Percentiles rank a stretch among this genome's conserved stretches.
These are phyloP conservation scores for Castanea sativa DNA, from an alignment of 306 rosid genomes.

Conservation along the genomic window DNA sequence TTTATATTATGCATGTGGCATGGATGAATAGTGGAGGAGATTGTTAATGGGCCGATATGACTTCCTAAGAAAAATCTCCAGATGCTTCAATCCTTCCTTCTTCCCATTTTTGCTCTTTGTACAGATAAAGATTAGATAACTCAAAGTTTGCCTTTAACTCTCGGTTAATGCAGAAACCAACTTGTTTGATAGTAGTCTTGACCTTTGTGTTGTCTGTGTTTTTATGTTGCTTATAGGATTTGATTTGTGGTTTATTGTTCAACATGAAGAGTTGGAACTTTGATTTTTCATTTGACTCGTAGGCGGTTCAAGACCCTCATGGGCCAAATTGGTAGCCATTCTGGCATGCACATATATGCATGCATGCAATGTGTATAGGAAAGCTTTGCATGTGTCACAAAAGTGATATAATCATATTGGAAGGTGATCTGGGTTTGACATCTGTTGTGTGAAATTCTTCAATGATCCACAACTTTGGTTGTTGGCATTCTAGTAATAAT, in stretches of 20 bases:
- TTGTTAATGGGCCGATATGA: conserved; percentile 35
- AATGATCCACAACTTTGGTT: background rate
- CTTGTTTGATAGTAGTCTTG: background rate
- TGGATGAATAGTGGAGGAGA: conserved; percentile 44
- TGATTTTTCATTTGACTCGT: background rate
- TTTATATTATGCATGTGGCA: conserved; percentile 52
- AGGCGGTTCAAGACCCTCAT: background rate
- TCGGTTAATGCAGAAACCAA: conserved; percentile 1
- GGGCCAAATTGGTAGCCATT: background rate
- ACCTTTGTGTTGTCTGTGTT: background rate
- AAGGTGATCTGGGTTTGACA: background rate
- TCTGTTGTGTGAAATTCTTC: background rate
- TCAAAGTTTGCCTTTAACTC: conserved; percentile 16
- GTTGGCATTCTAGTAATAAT: background rate
- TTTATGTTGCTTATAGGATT: background rate
- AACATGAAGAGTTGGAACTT: background rate
- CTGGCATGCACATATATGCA: background rate
- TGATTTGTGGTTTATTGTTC: background rate
- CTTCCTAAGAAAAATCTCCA: conserved; percentile 42
- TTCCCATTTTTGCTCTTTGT: conserved; percentile 54
- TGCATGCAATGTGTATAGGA: background rate
- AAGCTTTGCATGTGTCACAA: background rate
- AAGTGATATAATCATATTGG: background rate
- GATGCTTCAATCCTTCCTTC: conserved; percentile 37
- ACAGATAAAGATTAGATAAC: conserved; percentile 56